A percentile compares a stretch with the other conserved stretches of the same genome.
phyloP scores from a whole-genome alignment of 2,329 filamentous ascomycete genomes.

The Diplodia sapinea region DNA sequence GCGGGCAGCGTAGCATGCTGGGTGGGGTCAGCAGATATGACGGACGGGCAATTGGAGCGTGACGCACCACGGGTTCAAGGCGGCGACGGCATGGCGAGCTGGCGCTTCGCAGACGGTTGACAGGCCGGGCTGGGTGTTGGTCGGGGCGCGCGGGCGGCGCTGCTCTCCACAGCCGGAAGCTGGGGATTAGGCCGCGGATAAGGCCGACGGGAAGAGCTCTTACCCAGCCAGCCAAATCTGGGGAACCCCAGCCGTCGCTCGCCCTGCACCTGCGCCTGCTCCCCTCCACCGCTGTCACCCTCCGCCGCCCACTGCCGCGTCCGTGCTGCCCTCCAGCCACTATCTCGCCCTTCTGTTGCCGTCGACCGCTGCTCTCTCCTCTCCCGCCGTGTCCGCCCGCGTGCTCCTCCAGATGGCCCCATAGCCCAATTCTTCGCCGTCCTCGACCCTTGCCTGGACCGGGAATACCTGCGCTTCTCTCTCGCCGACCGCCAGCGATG shows the following conservation, averaged over 20 bases:
- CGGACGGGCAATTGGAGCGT: conserved; percentile 8
- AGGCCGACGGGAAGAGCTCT: conserved; percentile 22
- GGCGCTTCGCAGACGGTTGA: background rate
- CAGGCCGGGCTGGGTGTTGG: conserved; percentile 5
- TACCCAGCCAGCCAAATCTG: conserved; percentile 6
- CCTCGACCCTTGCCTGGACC: background rate
- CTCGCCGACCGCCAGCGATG: background rate
- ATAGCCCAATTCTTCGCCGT: background rate
- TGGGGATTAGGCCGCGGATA: conserved; percentile 12
- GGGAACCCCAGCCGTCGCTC: conserved; percentile 6
- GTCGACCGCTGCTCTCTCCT: background rate
- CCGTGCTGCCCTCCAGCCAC: conserved; percentile 2
- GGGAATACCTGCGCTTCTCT: background rate
- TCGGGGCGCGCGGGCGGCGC: conserved; percentile 7
- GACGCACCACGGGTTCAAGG: conserved; percentile 16
- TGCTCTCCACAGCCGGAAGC: conserved; percentile 13
- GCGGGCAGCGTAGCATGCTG: conserved; percentile 19
- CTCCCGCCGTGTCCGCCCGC: background rate
- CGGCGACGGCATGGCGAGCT: conserved; percentile 1
- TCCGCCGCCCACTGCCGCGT: conserved; percentile 3
- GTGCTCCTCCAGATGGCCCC: conserved; percentile 4
- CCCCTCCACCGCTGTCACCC: background rate
- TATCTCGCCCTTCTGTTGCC: background rate
- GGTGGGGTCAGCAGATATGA: conserved; percentile 15
- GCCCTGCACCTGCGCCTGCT: background rate